These are phyloP conservation scores for Scutellospora calospora DNA, from an alignment of 371 early-diverging fungal genomes.

Conservation along the genomic window DNA sequence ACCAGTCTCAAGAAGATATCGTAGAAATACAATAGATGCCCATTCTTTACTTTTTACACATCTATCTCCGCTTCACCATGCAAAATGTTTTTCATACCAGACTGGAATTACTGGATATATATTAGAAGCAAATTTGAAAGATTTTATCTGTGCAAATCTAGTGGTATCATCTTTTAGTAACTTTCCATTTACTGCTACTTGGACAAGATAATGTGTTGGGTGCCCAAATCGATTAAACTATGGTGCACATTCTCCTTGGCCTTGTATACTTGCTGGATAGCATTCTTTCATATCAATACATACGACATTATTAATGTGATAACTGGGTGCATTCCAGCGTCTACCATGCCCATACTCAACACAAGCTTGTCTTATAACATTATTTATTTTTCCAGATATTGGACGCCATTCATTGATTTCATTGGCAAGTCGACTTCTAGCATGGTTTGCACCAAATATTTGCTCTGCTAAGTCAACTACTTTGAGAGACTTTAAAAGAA, in stretches of 20 bases:
- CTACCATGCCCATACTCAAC: conserved; percentile 23
- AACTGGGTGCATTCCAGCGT: not conserved
- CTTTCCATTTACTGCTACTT: not conserved
- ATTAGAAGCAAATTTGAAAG: too few species aligned
- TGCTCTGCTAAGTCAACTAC: conserved; percentile 28
- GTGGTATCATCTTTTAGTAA: not conserved
- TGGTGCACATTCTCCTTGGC: conserved; percentile 10
- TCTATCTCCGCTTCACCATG: not conserved
- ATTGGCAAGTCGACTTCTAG: conserved; percentile 5
- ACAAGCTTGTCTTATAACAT: conserved; percentile 23
- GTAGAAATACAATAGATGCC: not conserved
- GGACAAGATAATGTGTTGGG: conserved; percentile 15
- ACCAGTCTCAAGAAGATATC: not conserved
- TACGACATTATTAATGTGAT: not conserved
- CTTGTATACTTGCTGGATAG: conserved; percentile 22
- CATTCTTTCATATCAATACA: conserved; percentile 22
- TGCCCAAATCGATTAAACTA: conserved; percentile 9
- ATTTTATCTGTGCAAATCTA: not conserved
- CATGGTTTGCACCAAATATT: too few species aligned
- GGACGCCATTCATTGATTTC: conserved; percentile 27
- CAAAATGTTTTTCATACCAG: not conserved
- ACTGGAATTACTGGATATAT: not conserved
- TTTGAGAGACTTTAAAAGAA: not conserved
- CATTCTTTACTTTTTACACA: not conserved
- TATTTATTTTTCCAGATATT: conserved; percentile 17